Evolutionary conservation across 2,329 filamentous ascomycete species (phyloP).

Genomic region (Fusarium domesticum): DNA sequence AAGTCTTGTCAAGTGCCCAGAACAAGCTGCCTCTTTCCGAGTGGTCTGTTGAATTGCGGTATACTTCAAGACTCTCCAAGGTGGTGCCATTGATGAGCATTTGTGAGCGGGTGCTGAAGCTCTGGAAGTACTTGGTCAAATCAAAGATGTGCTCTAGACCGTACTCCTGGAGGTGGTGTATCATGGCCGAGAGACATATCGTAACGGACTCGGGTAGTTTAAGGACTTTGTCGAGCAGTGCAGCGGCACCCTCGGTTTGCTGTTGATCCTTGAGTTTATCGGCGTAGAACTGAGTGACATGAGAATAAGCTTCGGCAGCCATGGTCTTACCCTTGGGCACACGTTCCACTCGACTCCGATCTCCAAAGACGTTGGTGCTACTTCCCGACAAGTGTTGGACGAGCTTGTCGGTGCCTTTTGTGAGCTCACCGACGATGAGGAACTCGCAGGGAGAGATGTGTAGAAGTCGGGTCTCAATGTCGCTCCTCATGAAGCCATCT

Average conservation of each 20-base stretch:
- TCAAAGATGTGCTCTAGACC: slow-evolving; percentile 94
- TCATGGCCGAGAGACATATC: slow-evolving; percentile 94
- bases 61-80: slow-evolving; percentile 89
- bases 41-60: slow-evolving; percentile 89
- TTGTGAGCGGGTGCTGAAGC: slow-evolving; percentile 88
- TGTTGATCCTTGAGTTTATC: slow-evolving; percentile 68
- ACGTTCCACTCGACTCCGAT: slow-evolving; percentile 81
- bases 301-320: slow-evolving; percentile 79
- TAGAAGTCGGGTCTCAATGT: slow-evolving; percentile 90
- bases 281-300: slow-evolving; percentile 91
- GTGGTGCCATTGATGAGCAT: slow-evolving; percentile 97
- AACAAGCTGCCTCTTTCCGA: slow-evolving; percentile 83
- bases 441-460: slow-evolving; percentile 97
- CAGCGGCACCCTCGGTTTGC: slow-evolving; percentile 54
- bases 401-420: slow-evolving; percentile 88
- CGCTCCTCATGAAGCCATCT: slow-evolving; percentile 94
- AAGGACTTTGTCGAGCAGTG: slow-evolving; percentile 80
- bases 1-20: slow-evolving; percentile 91
- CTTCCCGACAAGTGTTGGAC: slow-evolving; percentile 85
- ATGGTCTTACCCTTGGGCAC: slow-evolving; percentile 74
- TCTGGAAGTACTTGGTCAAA: slow-evolving; percentile 93
- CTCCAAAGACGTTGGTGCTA: slow-evolving; percentile 88
- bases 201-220: slow-evolving; percentile 82
- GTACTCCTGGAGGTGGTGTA: slow-evolving; percentile 86
- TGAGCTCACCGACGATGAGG: slow-evolving; percentile 85